Evolutionary conservation across 495 filamentous ascomycete genomes (phyloP).

Genomic region (Aspergillus asperescens): DNA sequence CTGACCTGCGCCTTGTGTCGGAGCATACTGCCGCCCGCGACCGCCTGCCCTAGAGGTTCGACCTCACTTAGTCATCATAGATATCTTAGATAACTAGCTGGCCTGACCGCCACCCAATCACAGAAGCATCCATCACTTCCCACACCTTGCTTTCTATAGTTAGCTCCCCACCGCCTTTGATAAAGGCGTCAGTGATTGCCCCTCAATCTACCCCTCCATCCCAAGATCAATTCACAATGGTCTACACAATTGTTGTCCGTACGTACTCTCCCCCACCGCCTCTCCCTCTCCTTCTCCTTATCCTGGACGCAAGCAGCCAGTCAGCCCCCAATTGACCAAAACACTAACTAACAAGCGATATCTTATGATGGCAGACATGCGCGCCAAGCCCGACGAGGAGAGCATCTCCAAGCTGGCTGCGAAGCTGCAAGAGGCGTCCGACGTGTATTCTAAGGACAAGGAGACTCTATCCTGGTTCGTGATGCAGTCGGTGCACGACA

Average conservation of each 20-base stretch:
- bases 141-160: no score
- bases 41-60: no score
- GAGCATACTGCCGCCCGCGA: no score
- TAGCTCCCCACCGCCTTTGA: no score
- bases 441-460: slow-evolving; percentile 60
- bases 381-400: slow-evolving; percentile 55
- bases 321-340: not conserved
- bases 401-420: slow-evolving; percentile 57
- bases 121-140: no score
- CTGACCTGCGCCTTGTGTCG: no score
- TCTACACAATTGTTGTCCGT: slow-evolving; percentile 57
- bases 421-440: slow-evolving; percentile 62
- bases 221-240: no score
- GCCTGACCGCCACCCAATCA: no score
- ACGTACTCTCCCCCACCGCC: slow-evolving; percentile 12
- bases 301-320: not conserved
- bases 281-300: not conserved
- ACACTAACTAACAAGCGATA: not conserved
- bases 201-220: no score
- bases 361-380: slow-evolving; percentile 39
- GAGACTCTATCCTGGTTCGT: slow-evolving; percentile 65
- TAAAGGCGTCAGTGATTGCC: no score
- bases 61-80: no score
- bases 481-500: slow-evolving; percentile 60
- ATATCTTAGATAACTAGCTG: no score